Conservation (phyloP, 2,329 filamentous ascomycete species). For the Arthrobotrys pseudoclavata region DNA sequence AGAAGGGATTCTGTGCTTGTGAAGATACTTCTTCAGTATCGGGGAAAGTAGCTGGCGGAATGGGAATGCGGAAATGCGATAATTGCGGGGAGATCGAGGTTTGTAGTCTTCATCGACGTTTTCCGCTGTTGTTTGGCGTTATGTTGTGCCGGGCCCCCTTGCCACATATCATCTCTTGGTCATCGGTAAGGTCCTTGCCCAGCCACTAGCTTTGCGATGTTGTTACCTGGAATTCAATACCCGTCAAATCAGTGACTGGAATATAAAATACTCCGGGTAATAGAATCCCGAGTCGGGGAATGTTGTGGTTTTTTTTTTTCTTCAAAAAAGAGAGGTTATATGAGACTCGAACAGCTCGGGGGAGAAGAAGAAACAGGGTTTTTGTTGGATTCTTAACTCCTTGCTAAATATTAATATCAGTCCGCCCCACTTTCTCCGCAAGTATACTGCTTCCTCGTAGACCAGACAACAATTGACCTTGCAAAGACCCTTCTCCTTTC, state of each 20-base stretch:
- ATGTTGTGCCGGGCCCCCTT: conserved; percentile 17
- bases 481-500: background rate
- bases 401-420: background rate
- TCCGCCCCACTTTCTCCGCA: background rate
- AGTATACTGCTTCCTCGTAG: background rate
- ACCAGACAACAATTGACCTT: background rate
- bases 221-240: background rate
- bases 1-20: background rate
- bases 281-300: background rate
- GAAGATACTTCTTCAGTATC: conserved; percentile 2
- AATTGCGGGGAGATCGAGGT: conserved; percentile 21
- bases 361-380: background rate
- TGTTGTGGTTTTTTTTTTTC: background rate
- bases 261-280: background rate
- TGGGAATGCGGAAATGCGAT: conserved; percentile 36
- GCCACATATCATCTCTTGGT: background rate
- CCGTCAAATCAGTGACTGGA: background rate
- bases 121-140: conserved; percentile 5
- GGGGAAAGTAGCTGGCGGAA: conserved; percentile 39
- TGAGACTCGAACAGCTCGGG: background rate
- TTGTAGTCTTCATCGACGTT: conserved; percentile 22
- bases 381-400: conserved; percentile 2
- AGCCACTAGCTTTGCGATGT: conserved; percentile 1
- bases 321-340: background rate
- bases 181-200: background rate